phyloP scores from a whole-genome alignment of 768 basidiomycete genomes.

The Termitomyces sp. region DNA sequence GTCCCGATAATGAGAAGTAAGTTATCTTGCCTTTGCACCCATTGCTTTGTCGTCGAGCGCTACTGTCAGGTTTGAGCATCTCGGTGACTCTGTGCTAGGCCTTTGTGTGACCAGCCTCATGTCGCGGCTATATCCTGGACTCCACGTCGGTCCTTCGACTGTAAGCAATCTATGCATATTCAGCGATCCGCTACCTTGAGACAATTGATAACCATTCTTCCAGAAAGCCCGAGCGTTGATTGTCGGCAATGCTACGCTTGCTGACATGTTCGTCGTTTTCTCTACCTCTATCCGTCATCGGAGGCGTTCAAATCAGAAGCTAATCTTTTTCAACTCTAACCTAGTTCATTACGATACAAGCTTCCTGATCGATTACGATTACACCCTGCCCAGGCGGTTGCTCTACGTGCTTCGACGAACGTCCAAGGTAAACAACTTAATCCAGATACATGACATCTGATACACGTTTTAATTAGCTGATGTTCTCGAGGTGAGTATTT shows the following conservation, averaged over 20 bases:
- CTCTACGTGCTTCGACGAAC: constrained; percentile 59
- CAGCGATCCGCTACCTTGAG: constrained; percentile 3
- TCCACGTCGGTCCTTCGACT: constrained; percentile 75
- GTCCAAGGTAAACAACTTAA: constrained; percentile 54
- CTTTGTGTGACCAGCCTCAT: constrained; percentile 63
- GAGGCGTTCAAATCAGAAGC: neutral
- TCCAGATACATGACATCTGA: constrained; percentile 2
- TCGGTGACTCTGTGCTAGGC: constrained; percentile 71
- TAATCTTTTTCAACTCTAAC: neutral
- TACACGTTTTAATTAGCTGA: constrained; percentile 44
- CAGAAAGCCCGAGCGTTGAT: constrained; percentile 78
- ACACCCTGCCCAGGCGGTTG: constrained; percentile 70
- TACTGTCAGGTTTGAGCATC: constrained; percentile 56
- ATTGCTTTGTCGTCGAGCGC: neutral
- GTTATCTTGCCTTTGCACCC: constrained; percentile 11
- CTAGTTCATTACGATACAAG: constrained; percentile 58
- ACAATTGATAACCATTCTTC: neutral
- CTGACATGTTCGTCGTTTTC: constrained; percentile 48
- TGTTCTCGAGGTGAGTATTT: constrained; percentile 60
- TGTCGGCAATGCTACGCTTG: constrained; percentile 70
- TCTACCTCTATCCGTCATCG: neutral
- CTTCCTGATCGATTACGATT: constrained; percentile 57
- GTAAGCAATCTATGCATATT: constrained; percentile 33
- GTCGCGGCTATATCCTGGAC: constrained; percentile 55
- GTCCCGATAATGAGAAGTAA: constrained; percentile 81